These are phyloP conservation scores for Diaporthe caulivora DNA, from an alignment of 2,329 filamentous ascomycete genomes.

Conservation along the genomic window DNA sequence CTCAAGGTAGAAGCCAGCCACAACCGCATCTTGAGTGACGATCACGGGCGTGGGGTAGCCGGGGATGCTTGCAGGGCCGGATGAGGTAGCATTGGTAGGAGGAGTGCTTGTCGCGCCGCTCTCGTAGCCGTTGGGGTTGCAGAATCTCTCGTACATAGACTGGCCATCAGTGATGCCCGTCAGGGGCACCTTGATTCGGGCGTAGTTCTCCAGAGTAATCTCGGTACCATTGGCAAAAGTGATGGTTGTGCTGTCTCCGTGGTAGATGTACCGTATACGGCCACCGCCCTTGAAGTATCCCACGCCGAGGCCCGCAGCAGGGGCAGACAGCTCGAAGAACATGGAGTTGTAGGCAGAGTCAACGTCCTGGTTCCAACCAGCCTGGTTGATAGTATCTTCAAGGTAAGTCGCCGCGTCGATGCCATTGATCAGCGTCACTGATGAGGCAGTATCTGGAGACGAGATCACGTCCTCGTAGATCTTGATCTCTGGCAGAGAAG, in stretches of 20 bases:
- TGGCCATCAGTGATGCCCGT: constrained; percentile 48
- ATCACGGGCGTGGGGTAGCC: constrained; percentile 49
- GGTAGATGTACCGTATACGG: constrained; percentile 47
- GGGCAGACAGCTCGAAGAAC: constrained; percentile 48
- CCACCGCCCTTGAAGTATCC: constrained; percentile 51
- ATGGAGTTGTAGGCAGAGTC: constrained; percentile 54
- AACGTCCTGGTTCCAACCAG: constrained; percentile 49
- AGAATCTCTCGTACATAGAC: constrained; percentile 52
- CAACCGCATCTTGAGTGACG: constrained; percentile 45
- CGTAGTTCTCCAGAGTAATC: constrained; percentile 48
- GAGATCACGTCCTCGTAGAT: constrained; percentile 54
- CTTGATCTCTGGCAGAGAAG: constrained; percentile 57
- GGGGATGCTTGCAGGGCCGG: constrained; percentile 38
- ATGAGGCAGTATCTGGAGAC: constrained; percentile 42
- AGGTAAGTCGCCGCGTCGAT: constrained; percentile 52
- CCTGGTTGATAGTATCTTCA: constrained; percentile 55
- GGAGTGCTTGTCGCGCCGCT: not conserved
- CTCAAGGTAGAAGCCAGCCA: constrained; percentile 52
- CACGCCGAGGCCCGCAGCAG: constrained; percentile 35
- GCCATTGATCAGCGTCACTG: constrained; percentile 47
- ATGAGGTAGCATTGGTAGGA: constrained; percentile 19
- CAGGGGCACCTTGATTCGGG: constrained; percentile 47
- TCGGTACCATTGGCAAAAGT: constrained; percentile 53
- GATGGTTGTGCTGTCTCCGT: constrained; percentile 48
- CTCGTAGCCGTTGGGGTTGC: constrained; percentile 41